These are phyloP conservation scores for Pelagophyceae sp. DNA, from an alignment of 352 stramenopile genomes.

Conservation along the genomic window DNA sequence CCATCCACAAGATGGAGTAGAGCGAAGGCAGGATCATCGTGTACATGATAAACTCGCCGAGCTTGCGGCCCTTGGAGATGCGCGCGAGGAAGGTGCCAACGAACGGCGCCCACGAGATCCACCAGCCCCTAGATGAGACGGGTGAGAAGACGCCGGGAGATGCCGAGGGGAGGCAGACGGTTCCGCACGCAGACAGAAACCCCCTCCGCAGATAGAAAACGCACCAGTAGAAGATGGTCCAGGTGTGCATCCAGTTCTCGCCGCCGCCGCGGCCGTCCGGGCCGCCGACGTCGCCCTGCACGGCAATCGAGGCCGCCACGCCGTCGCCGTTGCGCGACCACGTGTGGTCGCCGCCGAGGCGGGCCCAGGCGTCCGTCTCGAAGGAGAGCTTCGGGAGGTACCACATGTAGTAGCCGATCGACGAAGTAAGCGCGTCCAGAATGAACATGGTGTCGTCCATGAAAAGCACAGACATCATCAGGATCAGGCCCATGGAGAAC, in stretches of 20 bases:
- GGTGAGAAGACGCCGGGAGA: no score
- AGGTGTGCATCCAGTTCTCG: constrained; percentile 39
- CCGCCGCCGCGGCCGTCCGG: constrained; percentile 32
- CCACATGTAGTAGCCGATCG: constrained; percentile 40
- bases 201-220: no score
- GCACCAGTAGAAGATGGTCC: constrained; percentile 52
- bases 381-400: constrained; percentile 16
- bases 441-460: constrained; percentile 45
- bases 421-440: constrained; percentile 40
- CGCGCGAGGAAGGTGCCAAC: constrained; percentile 46
- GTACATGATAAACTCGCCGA: constrained; percentile 36
- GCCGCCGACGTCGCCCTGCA: constrained; percentile 21
- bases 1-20: constrained; percentile 44
- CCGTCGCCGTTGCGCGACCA: neutral
- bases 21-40: constrained; percentile 30
- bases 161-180: no score
- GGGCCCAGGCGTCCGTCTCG: constrained; percentile 8
- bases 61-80: constrained; percentile 41
- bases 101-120: constrained; percentile 44
- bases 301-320: neutral
- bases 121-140: no score
- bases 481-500: constrained; percentile 34
- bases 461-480: constrained; percentile 36
- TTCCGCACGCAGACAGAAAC: no score
- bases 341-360: neutral